Evolutionary conservation across 2,329 filamentous ascomycete genomes (phyloP).

Genomic region (Beauveria bassiana): DNA sequence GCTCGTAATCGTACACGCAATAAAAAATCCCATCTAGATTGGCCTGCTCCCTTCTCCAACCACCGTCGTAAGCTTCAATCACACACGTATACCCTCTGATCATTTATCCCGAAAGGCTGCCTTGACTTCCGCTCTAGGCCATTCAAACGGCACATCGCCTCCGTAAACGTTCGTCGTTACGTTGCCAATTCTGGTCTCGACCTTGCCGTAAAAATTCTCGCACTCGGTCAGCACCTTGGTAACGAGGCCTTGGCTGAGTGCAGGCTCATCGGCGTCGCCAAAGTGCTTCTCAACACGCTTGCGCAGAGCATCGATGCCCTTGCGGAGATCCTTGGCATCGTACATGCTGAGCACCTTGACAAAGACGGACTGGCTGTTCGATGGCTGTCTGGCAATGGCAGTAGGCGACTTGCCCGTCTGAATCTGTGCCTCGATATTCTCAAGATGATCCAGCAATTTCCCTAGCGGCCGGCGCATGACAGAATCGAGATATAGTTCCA

Average conservation of each 20-base stretch:
- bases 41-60: not conserved
- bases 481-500: constrained; percentile 77
- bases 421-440: constrained; percentile 72
- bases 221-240: constrained; percentile 51
- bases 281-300: constrained; percentile 98
- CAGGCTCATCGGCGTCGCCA: constrained; percentile 74
- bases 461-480: constrained; percentile 85
- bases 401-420: constrained; percentile 50
- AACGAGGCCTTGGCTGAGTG: constrained; percentile 51
- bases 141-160: constrained; percentile 57
- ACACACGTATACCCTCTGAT: not conserved
- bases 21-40: constrained; percentile 1
- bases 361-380: constrained; percentile 73
- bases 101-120: constrained; percentile 38
- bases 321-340: constrained; percentile 77
- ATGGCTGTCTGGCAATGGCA: constrained; percentile 69
- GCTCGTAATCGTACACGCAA: constrained; percentile 9
- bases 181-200: constrained; percentile 52
- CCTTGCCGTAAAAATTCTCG: constrained; percentile 54
- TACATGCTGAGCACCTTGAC: constrained; percentile 78
- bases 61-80: not conserved
- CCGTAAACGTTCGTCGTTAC: constrained; percentile 57
- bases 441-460: constrained; percentile 84
- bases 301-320: constrained; percentile 80
- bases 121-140: constrained; percentile 57